phyloP scores from a whole-genome alignment of 805 yeast genomes.

The Yarrowia bubula region DNA sequence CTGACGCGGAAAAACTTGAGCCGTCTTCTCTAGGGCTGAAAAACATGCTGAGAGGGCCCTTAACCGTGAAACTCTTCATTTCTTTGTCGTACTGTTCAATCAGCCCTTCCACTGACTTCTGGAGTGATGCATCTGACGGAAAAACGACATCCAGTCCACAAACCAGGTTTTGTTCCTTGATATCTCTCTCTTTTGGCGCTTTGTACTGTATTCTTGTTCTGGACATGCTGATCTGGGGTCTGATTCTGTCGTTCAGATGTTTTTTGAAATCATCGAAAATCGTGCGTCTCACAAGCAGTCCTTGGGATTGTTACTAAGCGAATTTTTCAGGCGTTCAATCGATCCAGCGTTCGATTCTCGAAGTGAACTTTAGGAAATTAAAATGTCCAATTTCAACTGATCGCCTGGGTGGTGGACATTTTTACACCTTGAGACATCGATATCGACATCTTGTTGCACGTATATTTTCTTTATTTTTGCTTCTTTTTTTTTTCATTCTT shows the following conservation, averaged over 20 bases:
- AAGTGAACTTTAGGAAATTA: not conserved
- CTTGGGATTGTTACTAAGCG: not conserved
- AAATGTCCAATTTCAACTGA: too few species aligned
- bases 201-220: conserved; percentile 9
- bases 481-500: not conserved
- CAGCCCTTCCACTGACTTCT: not conserved
- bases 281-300: not conserved
- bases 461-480: not conserved
- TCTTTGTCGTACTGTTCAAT: not conserved
- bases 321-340: too few species aligned
- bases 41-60: conserved; percentile 5
- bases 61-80: conserved; percentile 5
- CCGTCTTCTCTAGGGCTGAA: not conserved
- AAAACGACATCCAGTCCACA: conserved; percentile 13
- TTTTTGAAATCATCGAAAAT: not conserved
- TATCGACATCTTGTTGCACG: too few species aligned
- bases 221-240: not conserved
- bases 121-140: not conserved
- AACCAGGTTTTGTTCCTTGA: conserved; percentile 7
- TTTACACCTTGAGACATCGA: too few species aligned
- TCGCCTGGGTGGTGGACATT: too few species aligned
- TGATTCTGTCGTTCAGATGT: not conserved
- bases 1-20: not conserved
- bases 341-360: not conserved
- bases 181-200: not conserved